Conservation (phyloP, 140 eudicot species). For the Stevia rebaudiana region DNA sequence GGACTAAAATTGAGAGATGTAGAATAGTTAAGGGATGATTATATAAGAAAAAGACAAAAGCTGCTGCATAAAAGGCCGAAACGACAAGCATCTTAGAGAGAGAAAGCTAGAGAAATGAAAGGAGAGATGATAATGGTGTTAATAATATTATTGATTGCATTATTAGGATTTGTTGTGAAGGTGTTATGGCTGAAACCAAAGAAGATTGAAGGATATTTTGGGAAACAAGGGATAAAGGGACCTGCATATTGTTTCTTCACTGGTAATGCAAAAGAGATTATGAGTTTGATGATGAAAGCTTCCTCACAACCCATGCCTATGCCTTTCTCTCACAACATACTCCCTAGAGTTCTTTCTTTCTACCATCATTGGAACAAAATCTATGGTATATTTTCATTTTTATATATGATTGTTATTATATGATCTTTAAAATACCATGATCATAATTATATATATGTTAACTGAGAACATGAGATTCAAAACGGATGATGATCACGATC, state of each 20-base stretch:
- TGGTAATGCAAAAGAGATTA: conserved; percentile 82
- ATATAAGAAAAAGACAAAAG: conserved; percentile 16
- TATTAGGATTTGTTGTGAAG: conserved; percentile 27
- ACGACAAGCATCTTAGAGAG: conserved; percentile 18
- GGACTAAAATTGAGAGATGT: conserved; percentile 2
- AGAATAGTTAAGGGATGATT: conserved; percentile 14
- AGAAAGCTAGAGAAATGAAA: conserved; percentile 25
- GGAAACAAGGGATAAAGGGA: conserved; percentile 75
- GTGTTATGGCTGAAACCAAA: conserved; percentile 80
- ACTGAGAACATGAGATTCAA: conserved; percentile 7
- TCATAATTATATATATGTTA: neutral
- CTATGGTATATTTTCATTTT: conserved; percentile 42
- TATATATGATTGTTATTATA: neutral
- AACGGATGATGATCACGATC: neutral
- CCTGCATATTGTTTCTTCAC: conserved; percentile 72
- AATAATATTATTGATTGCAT: conserved; percentile 13
- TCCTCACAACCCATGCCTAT: conserved; percentile 68
- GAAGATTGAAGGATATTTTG: conserved; percentile 62
- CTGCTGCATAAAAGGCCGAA: conserved; percentile 38
- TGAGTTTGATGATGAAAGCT: conserved; percentile 66
- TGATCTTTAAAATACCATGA: neutral
- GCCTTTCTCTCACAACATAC: conserved; percentile 73
- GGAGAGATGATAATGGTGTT: conserved; percentile 26
- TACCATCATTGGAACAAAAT: conserved; percentile 90
- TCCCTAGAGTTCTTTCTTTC: conserved; percentile 87